A percentile compares a stretch with the other conserved stretches of the same genome.
These are phyloP conservation scores for Ceriops decandra DNA, from an alignment of 345 rosid genomes.

Conservation along the genomic window DNA sequence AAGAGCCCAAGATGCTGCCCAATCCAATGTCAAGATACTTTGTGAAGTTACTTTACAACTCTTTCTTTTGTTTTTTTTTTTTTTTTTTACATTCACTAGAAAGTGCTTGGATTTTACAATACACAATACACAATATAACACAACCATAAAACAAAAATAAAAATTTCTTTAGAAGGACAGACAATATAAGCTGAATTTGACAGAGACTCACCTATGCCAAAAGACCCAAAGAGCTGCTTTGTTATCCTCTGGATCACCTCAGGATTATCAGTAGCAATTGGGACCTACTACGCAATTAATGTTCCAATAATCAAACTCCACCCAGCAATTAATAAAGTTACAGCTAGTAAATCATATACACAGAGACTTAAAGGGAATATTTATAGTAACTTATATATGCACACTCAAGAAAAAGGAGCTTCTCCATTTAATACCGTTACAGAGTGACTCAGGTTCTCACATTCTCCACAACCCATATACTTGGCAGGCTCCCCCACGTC, in stretches of 20 bases:
- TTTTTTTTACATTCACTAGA: no score
- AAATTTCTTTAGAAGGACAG: no score
- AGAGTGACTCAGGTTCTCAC: conserved; percentile 87
- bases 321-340: background rate
- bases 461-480: conserved; percentile 88
- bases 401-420: background rate
- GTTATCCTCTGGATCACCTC: conserved; percentile 76
- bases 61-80: no score
- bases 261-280: conserved; percentile 72
- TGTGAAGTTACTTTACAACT: no score
- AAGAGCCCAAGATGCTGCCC: no score
- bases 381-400: background rate
- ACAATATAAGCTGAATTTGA: background rate
- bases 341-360: background rate
- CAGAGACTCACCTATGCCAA: conserved; percentile 52
- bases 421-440: conserved; percentile 47
- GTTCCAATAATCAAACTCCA: background rate
- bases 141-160: no score
- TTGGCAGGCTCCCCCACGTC: conserved; percentile 80
- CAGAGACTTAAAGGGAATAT: background rate
- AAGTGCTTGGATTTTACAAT: no score
- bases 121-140: no score
- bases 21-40: no score
- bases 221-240: conserved; percentile 71
- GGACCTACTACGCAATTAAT: conserved; percentile 43